Evolutionary conservation across 495 filamentous ascomycete species (phyloP), one percentile per base, ranked within the genome.

Genomic region (Patellaria atrata): DNA sequence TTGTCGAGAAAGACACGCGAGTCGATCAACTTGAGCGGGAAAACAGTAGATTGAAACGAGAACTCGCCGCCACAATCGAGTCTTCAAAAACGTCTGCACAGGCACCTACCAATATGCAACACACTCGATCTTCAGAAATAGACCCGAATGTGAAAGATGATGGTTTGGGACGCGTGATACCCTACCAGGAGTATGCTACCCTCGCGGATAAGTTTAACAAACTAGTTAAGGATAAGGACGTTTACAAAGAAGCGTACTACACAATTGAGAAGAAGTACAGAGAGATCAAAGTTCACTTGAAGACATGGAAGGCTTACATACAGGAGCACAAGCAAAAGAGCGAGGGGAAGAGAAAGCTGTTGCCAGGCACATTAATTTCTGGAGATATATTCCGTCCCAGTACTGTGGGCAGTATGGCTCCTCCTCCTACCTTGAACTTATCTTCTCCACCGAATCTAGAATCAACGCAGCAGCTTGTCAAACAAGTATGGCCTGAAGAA

Each of bases 211-310:
- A 37, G 16, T 37, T 16, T 28, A 18, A 18, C 15, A 28, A 27
- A 17, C 34, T 37, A 14, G 29, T 11, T 12, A 9, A n/a, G 24
- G 24, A 27, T 12, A 17, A 30, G 6, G 17, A 37, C n/a, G 17
- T 15, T 29, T 17, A 27, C n/a, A 26, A 26, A n/a, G 4, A 37
- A 12, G 19, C 25, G n/a, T n/a, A 37, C 18, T 24, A 34, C 11
- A 23, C 26, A 10, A 36, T 44, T n/a, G 33, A 33, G 35, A 31
- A 48, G 26, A 48, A 56, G 37, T 47, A 39, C 13, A 32, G 24
- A 18, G 37, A 48, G 26, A 44, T 50, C 32, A 55, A 52, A 27
- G 39, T 44, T 22, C 45, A 13, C 8, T 33, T 43, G 7, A 28
- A 25, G 19, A 38, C 33, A 13, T 52, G 49, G 49, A 40, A 48